Evolutionary conservation across 2,329 filamentous ascomycete genomes (phyloP).

Genomic region (Tricladium varicosporioides): DNA sequence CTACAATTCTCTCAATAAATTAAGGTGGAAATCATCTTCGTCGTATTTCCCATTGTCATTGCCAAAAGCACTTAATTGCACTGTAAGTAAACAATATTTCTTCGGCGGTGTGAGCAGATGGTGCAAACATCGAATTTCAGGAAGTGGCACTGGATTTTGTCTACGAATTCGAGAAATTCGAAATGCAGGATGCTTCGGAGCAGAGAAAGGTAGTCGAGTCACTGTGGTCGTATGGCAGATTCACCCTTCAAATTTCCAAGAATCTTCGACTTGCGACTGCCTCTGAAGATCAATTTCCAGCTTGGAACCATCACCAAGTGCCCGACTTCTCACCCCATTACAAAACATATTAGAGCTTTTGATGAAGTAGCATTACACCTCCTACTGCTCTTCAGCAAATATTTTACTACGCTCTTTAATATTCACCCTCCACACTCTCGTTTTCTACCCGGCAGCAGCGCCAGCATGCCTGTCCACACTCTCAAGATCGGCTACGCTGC

Average conservation of each 20-base stretch:
- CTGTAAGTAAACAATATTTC: slow-evolving; percentile 18
- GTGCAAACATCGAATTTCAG: not conserved
- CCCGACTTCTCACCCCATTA: not conserved
- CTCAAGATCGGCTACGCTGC: slow-evolving; percentile 30
- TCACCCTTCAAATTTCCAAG: not conserved
- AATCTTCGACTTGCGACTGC: not conserved
- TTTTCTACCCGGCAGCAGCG: not conserved
- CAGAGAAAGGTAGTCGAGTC: no score
- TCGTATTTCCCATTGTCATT: not conserved
- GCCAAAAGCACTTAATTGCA: slow-evolving; percentile 5
- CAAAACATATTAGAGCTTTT: not conserved
- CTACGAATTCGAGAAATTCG: not conserved
- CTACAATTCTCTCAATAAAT: not conserved
- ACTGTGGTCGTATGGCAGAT: not conserved
- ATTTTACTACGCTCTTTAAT: not conserved
- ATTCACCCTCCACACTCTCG: not conserved
- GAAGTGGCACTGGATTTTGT: not conserved
- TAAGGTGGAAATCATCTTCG: not conserved
- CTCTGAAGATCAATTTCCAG: not conserved
- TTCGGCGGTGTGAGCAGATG: slow-evolving; percentile 4
- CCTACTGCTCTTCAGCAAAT: not conserved
- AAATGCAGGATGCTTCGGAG: no score
- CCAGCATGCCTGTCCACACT: slow-evolving; percentile 21
- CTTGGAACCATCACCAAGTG: not conserved
- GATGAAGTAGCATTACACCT: not conserved